Conservation (phyloP, 148 eudicot species). For the Spergularia marina region DNA sequence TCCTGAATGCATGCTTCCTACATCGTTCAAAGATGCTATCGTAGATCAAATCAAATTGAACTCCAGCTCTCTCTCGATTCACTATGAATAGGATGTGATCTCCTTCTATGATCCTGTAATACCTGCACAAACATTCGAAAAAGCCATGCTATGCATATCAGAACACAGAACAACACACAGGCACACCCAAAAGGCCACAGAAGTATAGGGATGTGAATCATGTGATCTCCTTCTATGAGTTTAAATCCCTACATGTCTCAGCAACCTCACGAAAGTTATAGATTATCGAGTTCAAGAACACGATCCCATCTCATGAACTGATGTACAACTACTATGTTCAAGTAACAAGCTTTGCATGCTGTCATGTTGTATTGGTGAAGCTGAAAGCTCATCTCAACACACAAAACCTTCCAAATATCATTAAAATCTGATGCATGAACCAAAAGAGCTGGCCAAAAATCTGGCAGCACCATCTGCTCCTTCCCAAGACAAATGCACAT, state of each 20-base stretch:
- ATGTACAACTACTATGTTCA: too few species aligned
- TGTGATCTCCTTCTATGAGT: too few species aligned
- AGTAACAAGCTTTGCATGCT: too few species aligned
- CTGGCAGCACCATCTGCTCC: not conserved
- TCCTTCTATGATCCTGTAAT: conserved; percentile 84
- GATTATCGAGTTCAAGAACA: too few species aligned
- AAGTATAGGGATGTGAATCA: not conserved
- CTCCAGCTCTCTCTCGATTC: conserved; percentile 86
- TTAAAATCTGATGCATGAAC: not conserved
- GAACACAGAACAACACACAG: not conserved
- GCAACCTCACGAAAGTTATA: too few species aligned
- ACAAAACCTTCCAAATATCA: too few species aligned
- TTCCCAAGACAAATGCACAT: not conserved
- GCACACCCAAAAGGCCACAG: not conserved
- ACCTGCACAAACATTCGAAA: conserved; percentile 49
- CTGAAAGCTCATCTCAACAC: too few species aligned
- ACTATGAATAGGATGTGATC: conserved; percentile 87
- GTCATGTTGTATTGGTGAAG: too few species aligned
- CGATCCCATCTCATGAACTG: too few species aligned
- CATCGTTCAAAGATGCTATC: conserved; percentile 89
- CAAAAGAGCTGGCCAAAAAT: conserved; percentile 3
- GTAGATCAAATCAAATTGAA: conserved; percentile 82
- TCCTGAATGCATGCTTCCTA: conserved; percentile 78
- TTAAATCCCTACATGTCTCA: too few species aligned
- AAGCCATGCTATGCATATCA: not conserved